Conservation (phyloP, 768 basidiomycete species). For the Cantharellus cinnabarinus region DNA sequence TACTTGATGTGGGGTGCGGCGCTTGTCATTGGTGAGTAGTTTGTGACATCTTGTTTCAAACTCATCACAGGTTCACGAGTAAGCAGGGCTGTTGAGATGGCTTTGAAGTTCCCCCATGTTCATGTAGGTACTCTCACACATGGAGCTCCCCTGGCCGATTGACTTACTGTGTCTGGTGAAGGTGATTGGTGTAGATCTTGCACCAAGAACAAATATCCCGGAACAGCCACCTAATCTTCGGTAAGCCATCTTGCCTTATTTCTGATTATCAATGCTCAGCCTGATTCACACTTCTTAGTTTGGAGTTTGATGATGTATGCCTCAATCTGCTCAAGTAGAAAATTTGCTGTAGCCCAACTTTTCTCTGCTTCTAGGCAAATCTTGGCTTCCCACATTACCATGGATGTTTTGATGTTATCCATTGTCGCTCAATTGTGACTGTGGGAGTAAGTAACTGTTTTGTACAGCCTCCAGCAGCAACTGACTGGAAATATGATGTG, state of each 20-base stretch:
- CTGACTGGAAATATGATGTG: too few relatives aligned
- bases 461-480: too few relatives aligned
- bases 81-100: constrained; percentile 18
- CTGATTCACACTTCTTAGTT: neutral
- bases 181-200: constrained; percentile 19
- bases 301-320: constrained; percentile 20
- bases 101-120: constrained; percentile 17
- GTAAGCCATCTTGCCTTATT: neutral
- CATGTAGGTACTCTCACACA: neutral
- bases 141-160: neutral
- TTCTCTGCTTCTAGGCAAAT: constrained; percentile 12
- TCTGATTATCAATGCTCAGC: neutral
- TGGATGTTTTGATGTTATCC: constrained; percentile 16
- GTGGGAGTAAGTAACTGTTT: constrained; percentile 11
- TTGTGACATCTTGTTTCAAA: neutral
- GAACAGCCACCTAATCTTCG: neutral
- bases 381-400: constrained; percentile 18
- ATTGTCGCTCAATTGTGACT: constrained; percentile 14
- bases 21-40: neutral
- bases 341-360: neutral
- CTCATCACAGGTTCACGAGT: neutral
- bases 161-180: neutral
- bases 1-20: neutral
- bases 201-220: constrained; percentile 7
- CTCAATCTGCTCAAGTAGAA: neutral